A percentile compares a stretch with the other conserved stretches of the same genome.
These are phyloP conservation scores for Volvox carteri DNA, from an alignment of 163 green algal genomes.

Conservation along the genomic window DNA sequence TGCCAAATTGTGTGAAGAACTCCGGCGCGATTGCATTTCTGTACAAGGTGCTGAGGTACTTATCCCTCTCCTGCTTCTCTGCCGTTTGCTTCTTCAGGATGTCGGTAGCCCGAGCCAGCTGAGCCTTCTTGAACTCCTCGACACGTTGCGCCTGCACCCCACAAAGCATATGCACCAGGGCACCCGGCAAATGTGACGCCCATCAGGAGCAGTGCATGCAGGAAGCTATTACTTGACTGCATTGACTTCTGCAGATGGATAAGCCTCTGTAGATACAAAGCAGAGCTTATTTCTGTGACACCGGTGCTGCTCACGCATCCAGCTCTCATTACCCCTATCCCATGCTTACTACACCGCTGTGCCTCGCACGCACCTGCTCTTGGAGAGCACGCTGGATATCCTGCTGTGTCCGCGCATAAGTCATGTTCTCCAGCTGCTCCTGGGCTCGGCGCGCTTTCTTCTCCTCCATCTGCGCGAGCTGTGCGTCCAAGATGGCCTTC, in stretches of 20 bases:
- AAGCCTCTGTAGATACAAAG: too few relatives aligned
- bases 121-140: constrained; percentile 68
- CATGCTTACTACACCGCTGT: background rate
- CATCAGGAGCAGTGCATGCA: too few relatives aligned
- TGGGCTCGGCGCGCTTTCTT: constrained; percentile 64
- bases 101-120: constrained; percentile 57
- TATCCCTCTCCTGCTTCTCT: constrained; percentile 73
- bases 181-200: too few relatives aligned
- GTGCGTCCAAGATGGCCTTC: constrained; percentile 69
- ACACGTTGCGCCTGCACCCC: constrained; percentile 56
- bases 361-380: constrained; percentile 54
- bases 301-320: too few relatives aligned
- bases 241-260: too few relatives aligned
- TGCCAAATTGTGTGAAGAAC: constrained; percentile 80
- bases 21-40: constrained; percentile 68
- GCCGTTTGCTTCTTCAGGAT: constrained; percentile 68
- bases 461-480: constrained; percentile 77
- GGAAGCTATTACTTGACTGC: too few relatives aligned
- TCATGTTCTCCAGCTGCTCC: constrained; percentile 66
- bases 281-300: too few relatives aligned
- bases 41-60: constrained; percentile 66
- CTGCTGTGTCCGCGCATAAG: constrained; percentile 61
- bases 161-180: background rate
- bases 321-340: background rate
- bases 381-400: constrained; percentile 64